Evolutionary conservation across 2,329 filamentous ascomycete genomes (phyloP), one percentile per base, ranked within the genome.

Genomic region (Xylaria polymorpha): DNA sequence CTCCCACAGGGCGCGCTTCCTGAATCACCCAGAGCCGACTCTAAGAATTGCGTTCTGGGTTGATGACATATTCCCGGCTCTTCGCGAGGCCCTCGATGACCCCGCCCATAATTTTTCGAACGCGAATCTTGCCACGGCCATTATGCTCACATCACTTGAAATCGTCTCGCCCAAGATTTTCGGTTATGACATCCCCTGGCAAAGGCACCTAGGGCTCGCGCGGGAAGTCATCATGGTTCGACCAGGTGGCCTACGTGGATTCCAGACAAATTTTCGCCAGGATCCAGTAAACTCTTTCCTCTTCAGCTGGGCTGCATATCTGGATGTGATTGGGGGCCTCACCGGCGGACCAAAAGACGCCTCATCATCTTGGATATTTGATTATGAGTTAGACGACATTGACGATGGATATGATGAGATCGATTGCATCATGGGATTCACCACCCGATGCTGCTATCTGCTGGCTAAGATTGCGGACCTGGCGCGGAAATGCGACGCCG

Each of bases 111-210:
- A 88, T 48, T 89, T 94, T 12, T 91, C 91, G 0, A 90, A 94
- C 73, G 88, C 88, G 18, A 92, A 91, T 64, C 84, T 97, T 2
- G 92, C 93, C 0, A 93, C 92, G 0, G 91, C 93, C 8, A 94
- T 97, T 71, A 94, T 96, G 91, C 86, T 97, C 55, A 88, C 92
- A 0, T 94, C 92, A 1, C 83, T 96, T 22, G 92, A 96, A 76
- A 95, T 96, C 66, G 90, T 96, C 59, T 94, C 91, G 0, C 93
- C 93, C 0, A 91, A 90, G 66, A 91, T 92, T 0, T 95, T 96
- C 76, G 92, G 92, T 63, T 90, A 93, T n/a, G 85, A 88, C 0
- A 92, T 95, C 62, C 87, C 92, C 0, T 97, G 93, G 93, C 92
- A 94, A 77, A 88, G 87, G 61, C 93, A 97, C 79, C 85, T 97